Base-by-base conservation (phyloP, 805 yeast genomes). In the Teunomyces aglyptinius region DNA sequence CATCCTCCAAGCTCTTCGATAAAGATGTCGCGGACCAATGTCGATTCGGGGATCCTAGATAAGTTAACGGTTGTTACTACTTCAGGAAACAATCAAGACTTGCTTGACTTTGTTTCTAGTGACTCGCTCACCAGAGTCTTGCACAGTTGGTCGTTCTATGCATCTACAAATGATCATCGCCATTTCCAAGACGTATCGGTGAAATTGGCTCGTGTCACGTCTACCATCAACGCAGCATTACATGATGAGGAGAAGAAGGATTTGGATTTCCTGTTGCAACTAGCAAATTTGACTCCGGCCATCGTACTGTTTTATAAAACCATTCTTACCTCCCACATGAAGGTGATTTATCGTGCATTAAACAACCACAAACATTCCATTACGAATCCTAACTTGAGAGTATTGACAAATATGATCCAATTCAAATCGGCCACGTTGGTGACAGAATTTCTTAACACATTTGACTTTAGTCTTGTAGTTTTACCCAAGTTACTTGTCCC, bases 341-440 rank as follows among this genome's bases (percentile, higher is more conserved):
- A 84, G 54, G 76, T 82, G 6, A 67, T 90, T 2, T 87, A 86
- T 63, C 72, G 95, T 54, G 82, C 86, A 13, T 67, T 90, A 33
- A 78, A 76, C 49, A 76, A 80, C 45, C 64, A 74, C 50, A 78
- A 83, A 51, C 80, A 86, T 0, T 70, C 79, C 59, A 76, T 60
- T 1, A 81, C 91, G 0, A 81, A 78, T 45, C 86, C 94, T 1
- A 74, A 77, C 3, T 60, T 89, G n/a, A 63, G 77, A 36, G 56
- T 90, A 7, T 61, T 92, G 52, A 68, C 66, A 15, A 76, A 77
- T 40, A 70, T 85, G 22, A 73, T 81, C 4, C 51, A 62, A 1
- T 82, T 74, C 39, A 38, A 28, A 22, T 67, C 76, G 20, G 82
- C 84, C 1, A 63, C 70, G 2, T 61, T 78, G 41, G 62, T 82